Conservation (phyloP, 2,329 filamentous ascomycete genomes). For the Colletotrichum siamense region DNA sequence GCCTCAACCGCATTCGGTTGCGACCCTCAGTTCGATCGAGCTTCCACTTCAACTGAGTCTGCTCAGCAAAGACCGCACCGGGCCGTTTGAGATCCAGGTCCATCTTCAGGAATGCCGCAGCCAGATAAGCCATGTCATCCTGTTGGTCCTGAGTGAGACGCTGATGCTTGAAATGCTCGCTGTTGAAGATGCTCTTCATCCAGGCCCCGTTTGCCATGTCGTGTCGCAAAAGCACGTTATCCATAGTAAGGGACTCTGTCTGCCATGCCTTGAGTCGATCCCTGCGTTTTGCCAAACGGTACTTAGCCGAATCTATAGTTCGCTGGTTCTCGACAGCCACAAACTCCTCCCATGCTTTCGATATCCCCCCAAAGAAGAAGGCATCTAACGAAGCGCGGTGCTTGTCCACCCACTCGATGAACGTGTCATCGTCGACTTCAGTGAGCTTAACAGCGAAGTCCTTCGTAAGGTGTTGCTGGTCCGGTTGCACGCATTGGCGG, state of each 20-base stretch:
- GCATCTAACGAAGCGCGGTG: slow-evolving; percentile 79
- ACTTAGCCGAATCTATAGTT: slow-evolving; percentile 77
- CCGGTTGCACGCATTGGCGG: slow-evolving; percentile 70
- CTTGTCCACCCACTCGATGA: slow-evolving; percentile 86
- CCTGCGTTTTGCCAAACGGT: slow-evolving; percentile 74
- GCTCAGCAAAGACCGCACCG: slow-evolving; percentile 78
- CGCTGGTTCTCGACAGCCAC: slow-evolving; percentile 81
- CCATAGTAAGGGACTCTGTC: slow-evolving; percentile 68
- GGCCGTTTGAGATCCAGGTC: slow-evolving; percentile 79
- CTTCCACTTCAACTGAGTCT: slow-evolving; percentile 77
- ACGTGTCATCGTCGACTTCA: slow-evolving; percentile 87
- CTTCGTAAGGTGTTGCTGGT: slow-evolving; percentile 73
- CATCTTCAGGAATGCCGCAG: slow-evolving; percentile 78
- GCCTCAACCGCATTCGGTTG: slow-evolving; percentile 90
- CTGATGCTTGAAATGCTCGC: slow-evolving; percentile 92
- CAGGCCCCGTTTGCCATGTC: slow-evolving; percentile 87
- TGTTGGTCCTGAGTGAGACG: slow-evolving; percentile 90
- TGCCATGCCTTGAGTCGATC: slow-evolving; percentile 86
- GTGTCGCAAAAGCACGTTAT: slow-evolving; percentile 80
- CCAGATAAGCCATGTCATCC: slow-evolving; percentile 82
- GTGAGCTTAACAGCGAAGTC: slow-evolving; percentile 86
- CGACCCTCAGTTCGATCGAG: slow-evolving; percentile 94
- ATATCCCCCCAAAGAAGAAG: slow-evolving; percentile 82
- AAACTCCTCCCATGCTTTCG: slow-evolving; percentile 87
- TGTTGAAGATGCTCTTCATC: slow-evolving; percentile 94